phyloP scores from a whole-genome alignment of 805 yeast species.

The Cyberlindnera xishuangbannaensis region DNA sequence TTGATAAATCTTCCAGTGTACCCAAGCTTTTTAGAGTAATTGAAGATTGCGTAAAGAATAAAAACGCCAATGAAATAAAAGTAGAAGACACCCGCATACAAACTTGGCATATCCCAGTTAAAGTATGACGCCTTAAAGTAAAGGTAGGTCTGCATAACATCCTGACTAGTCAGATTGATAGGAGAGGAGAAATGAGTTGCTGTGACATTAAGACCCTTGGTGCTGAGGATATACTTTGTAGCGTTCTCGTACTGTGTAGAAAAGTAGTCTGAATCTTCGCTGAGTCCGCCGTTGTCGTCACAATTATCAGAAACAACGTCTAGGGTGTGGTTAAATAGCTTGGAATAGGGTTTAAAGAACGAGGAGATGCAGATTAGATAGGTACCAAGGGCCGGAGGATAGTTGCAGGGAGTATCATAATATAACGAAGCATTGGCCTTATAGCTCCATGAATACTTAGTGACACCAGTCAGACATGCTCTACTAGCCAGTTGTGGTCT shows the following conservation, averaged over 20 bases:
- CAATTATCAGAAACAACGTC: neutral
- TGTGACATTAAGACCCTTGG: constrained; percentile 7
- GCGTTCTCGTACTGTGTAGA: constrained; percentile 27
- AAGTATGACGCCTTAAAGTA: constrained; percentile 9
- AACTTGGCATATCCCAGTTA: constrained; percentile 17
- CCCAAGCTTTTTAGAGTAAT: constrained; percentile 25
- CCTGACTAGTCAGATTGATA: constrained; percentile 3
- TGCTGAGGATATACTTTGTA: constrained; percentile 18
- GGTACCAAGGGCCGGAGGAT: constrained; percentile 15
- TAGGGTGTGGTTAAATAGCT: constrained; percentile 12
- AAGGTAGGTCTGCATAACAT: neutral
- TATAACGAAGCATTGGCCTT: neutral
- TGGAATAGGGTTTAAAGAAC: constrained; percentile 8
- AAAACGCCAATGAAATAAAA: constrained; percentile 36
- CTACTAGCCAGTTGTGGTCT: too few relatives aligned
- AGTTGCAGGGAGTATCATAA: constrained; percentile 9
- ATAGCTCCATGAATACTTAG: constrained; percentile 4
- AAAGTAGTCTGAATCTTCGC: constrained; percentile 14
- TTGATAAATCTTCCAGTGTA: constrained; percentile 9
- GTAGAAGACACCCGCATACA: constrained; percentile 28
- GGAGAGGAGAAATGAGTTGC: constrained; percentile 10
- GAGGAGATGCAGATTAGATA: constrained; percentile 7
- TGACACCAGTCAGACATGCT: neutral
- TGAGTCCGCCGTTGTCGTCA: constrained; percentile 1
- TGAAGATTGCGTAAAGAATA: constrained; percentile 30